Base-by-base conservation (phyloP, 768 basidiomycete species). In the Hydnomerulius pinastri region DNA sequence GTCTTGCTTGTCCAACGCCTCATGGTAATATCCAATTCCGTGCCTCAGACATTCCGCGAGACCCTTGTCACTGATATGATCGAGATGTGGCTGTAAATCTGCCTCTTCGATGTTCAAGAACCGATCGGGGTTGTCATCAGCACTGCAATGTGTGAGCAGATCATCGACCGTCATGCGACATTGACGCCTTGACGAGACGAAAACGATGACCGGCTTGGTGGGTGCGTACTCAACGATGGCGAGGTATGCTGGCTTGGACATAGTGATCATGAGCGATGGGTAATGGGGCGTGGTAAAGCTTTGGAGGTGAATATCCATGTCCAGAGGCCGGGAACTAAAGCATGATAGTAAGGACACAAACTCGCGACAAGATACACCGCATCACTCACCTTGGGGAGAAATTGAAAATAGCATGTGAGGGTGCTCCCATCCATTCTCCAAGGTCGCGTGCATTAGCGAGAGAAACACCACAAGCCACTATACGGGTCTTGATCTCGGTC, bases 241-340 rank as follows among this genome's bases (percentile, higher is more conserved):
- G 6, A 98, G 81, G 66, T 98, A 98, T 0, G 96, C 91, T 0
- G 97, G 97, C 66, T 98, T 98, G 8, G 95, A 94, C 97, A 99
- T 98, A 38, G 94, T 82, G 52, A 98, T 92, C 96, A 99, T 98
- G 35, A 99, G 76, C 0, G 94, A 97, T 0, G 97, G 94, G 83
- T 96, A 97, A 64, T 98, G 97, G n/a, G 94, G 92, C 39, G 94
- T 91, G 23, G 82, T 82, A 76, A 97, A 99, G 35, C 90, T 93
- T 63, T 99, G 97, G 7, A 99, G 73, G 63, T 98, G 95, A 41
- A 99, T 94, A 51, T 98, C 93, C 85, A 99, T 90, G 56, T 97
- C 94, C 10, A 98, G 73, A 3, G 96, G 94, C n/a, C 96, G 91
- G 13, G 95, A 93, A 58, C 92, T 92, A 56, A 1, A 69, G 13